Base-by-base conservation (phyloP, 495 filamentous ascomycete genomes). In the Lineolata rhizophorae region DNA sequence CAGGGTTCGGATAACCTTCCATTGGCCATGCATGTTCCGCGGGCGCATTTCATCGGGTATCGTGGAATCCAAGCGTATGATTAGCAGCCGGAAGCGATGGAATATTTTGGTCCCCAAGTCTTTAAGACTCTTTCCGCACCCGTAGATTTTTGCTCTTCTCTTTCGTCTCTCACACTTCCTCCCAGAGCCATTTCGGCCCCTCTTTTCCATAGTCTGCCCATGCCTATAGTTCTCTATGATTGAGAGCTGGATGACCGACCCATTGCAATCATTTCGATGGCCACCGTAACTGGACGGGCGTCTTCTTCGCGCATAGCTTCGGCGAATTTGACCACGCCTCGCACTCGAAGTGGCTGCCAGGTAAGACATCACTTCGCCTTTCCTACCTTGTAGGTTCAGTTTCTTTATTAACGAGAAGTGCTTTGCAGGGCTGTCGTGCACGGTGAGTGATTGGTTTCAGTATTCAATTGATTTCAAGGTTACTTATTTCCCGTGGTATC, bases 321-420 rank as follows among this genome's bases (percentile, higher is more conserved):
- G n/a, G n/a, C n/a, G n/a, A n/a, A n/a, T n/a, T n/a, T n/a, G 14
- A 12, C 32, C 13, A 34, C 22, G n/a, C 32, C 32, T 25, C 32
- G 32, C 18, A 34, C 32, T 13, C 24, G 21, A 27, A 34, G 20
- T 15, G 32, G 32, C 15, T 34, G 32, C 20, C 19, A 25, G 32
- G 32, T 34, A 27, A 27, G 32, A 8, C 12, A 8, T 1, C 20
- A 13, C n/a, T n/a, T n/a, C n/a, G 29, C 17, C 12, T 13, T 30
- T 13, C 15, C 11, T 18, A 12, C n/a, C n/a, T 11, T 13, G 17
- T 30, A 11, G 3, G 29, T 2, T 12, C 15, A 11, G 18, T 17
- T 32, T 32, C 27, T 8, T 4, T 29, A 29, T 29, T 29, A 29
- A 4, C 27, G 12, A 4, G 5, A 5, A 17, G 13, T 17, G 30